phyloP scores from a whole-genome alignment of 2,329 filamentous ascomycete species.

The Phialocephala sp. region DNA sequence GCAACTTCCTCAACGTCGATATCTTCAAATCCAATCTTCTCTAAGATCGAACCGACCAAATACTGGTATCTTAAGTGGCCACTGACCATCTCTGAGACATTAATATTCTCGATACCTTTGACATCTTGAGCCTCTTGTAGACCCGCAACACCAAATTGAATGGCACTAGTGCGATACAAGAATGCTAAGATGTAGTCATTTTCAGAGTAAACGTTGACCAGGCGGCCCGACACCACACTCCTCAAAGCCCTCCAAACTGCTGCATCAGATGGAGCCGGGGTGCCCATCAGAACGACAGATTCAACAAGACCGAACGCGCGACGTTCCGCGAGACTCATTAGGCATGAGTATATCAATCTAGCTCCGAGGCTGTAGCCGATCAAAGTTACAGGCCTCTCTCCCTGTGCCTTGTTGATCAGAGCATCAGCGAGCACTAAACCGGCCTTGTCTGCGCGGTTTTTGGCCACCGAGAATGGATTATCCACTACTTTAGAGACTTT shows the following conservation, averaged over 20 bases:
- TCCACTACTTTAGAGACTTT: conserved; percentile 73
- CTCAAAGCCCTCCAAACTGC: conserved; percentile 79
- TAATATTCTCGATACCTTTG: conserved; percentile 66
- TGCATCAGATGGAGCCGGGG: conserved; percentile 74
- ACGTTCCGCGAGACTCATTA: conserved; percentile 76
- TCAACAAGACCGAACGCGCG: conserved; percentile 85
- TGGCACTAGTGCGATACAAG: conserved; percentile 81
- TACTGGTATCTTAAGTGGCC: conserved; percentile 75
- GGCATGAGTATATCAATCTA: conserved; percentile 80
- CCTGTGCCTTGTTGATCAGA: conserved; percentile 80
- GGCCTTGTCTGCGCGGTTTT: conserved; percentile 79
- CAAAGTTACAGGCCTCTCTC: conserved; percentile 79
- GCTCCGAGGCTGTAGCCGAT: conserved; percentile 85
- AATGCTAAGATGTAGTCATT: conserved; percentile 90
- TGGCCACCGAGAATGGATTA: conserved; percentile 81
- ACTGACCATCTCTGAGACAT: conserved; percentile 66
- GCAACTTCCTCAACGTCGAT: conserved; percentile 51
- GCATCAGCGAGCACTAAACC: conserved; percentile 82
- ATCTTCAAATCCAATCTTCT: conserved; percentile 69
- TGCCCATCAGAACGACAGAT: conserved; percentile 80
- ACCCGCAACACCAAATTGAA: conserved; percentile 84
- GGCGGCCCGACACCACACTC: conserved; percentile 77
- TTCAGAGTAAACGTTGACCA: conserved; percentile 87
- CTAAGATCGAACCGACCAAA: conserved; percentile 69
- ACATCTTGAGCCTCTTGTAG: conserved; percentile 75